These are phyloP conservation scores for Thinopyrum elongatum DNA, from an alignment of 176 grass and related monocot genomes.

Conservation along the genomic window DNA sequence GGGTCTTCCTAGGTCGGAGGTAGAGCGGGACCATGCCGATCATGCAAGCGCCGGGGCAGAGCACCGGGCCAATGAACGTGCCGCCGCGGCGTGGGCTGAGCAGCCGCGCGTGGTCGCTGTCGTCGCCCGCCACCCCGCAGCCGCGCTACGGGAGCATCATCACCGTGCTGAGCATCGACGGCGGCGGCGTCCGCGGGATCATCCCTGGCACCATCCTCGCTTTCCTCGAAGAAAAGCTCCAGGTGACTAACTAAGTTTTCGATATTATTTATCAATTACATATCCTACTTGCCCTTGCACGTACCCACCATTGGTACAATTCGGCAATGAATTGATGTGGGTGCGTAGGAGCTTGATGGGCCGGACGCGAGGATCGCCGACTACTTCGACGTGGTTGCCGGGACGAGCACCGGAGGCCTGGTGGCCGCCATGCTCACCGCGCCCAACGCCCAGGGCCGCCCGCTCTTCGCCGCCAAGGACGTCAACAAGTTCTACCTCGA, in stretches of 20 bases:
- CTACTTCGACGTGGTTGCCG: slow-evolving; percentile 77
- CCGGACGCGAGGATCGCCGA: slow-evolving; percentile 29
- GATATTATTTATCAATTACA: no score
- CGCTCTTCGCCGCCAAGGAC: slow-evolving; percentile 36
- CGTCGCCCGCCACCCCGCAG: neutral
- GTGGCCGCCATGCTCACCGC: slow-evolving; percentile 39
- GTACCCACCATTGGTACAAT: no score
- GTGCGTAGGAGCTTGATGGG: neutral
- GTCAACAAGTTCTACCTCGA: slow-evolving; percentile 36
- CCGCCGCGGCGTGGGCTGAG: neutral
- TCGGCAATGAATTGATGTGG: neutral
- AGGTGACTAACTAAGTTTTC: no score
- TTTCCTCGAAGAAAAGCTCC: no score
- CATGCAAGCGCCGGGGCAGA: neutral
- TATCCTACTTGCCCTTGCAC: no score
- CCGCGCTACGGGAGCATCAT: slow-evolving; percentile 19
- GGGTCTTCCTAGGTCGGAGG: no score
- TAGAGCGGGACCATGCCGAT: neutral
- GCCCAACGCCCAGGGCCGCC: neutral
- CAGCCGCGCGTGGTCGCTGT: neutral
- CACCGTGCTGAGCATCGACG: slow-evolving; percentile 41
- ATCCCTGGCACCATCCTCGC: no score
- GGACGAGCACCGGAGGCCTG: slow-evolving; percentile 57
- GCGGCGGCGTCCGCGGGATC: no score
- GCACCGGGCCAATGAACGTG: neutral